Evolutionary conservation across 1,139 yeast species (phyloP), one percentile per base, ranked within the genome.

Genomic region (Zygoascus meyerae): DNA sequence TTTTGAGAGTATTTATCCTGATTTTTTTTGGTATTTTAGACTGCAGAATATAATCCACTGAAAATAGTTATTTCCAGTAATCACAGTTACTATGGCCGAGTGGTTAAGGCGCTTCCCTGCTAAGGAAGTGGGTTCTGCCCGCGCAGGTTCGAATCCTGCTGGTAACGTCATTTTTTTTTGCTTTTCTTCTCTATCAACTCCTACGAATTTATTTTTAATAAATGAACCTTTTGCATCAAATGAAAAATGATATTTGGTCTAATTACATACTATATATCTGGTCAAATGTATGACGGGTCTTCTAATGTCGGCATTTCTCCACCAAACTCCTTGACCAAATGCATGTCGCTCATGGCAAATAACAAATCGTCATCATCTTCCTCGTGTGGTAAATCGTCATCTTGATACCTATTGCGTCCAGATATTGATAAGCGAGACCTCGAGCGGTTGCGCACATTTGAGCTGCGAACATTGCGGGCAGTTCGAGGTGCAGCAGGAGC

Each of bases 101-200:
- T 79, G 86, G 86, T 80, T 80, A 80, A 80, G 86, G 86, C 84
- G 86, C 78, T 78, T 81, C 86, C 86, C 86, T 79, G 84, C 85
- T 79, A 78, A 81, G 86, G 85, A 79, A 79, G 78, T 81, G 86
- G 82, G 86, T 75, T 78, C 72, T 80, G 76, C 86, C 83, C 78
- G 80, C 86, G 86, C 85, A 81, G 85, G 86, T 81, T 81, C 86
- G 86, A 81, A 81, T 81, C 86, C 85, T 81, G 86, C 79, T 83
- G 78, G 84, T 81, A 78, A 80, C 86, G 86, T 47, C 58, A 62
- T 67, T 64, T 70, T 70, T 75, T 72, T 63, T 58, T 56, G 5
- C 17, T 15, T 16, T 5, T 21, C 26, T 21, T 21, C n/a, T n/a
- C n/a, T n/a, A n/a, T n/a, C n/a, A n/a, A n/a, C n/a, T n/a, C n/a